These are phyloP conservation scores for Cystoderma amianthinum DNA, from an alignment of 768 basidiomycete genomes.

Conservation along the genomic window DNA sequence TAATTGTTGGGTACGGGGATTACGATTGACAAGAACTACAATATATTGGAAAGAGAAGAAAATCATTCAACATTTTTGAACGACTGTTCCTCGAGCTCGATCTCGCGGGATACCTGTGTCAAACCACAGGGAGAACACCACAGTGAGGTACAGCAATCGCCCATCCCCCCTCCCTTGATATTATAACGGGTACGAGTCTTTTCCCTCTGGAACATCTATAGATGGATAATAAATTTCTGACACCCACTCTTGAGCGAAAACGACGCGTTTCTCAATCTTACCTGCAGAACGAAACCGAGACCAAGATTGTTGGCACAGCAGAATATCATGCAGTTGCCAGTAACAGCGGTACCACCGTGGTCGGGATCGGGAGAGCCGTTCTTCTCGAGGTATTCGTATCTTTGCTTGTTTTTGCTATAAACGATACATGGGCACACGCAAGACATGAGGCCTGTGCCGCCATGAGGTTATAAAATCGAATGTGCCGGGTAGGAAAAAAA, in stretches of 20 bases:
- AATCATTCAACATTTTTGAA: neutral
- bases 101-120: slow-evolving; percentile 38
- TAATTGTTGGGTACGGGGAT: too few relatives aligned
- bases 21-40: too few relatives aligned
- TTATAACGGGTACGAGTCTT: slow-evolving; percentile 34
- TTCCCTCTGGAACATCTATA: slow-evolving; percentile 26
- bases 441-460: slow-evolving; percentile 22
- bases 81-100: slow-evolving; percentile 29
- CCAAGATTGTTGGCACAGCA: slow-evolving; percentile 19
- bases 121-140: slow-evolving; percentile 43
- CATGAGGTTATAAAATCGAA: neutral
- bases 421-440: slow-evolving; percentile 34
- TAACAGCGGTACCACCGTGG: slow-evolving; percentile 21
- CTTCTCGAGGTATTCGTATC: slow-evolving; percentile 26
- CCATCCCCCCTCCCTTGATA: slow-evolving; percentile 34
- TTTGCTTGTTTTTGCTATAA: slow-evolving; percentile 31
- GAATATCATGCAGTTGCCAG: slow-evolving; percentile 28
- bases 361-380: slow-evolving; percentile 29
- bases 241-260: neutral
- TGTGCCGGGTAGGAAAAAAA: neutral
- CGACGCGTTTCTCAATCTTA: too few relatives aligned
- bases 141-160: slow-evolving; percentile 30
- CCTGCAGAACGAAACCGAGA: slow-evolving; percentile 33
- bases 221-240: neutral
- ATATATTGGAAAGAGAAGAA: too few relatives aligned